Conservation (phyloP, 495 filamentous ascomycete genomes). For the Aspergillus bridgeri region DNA sequence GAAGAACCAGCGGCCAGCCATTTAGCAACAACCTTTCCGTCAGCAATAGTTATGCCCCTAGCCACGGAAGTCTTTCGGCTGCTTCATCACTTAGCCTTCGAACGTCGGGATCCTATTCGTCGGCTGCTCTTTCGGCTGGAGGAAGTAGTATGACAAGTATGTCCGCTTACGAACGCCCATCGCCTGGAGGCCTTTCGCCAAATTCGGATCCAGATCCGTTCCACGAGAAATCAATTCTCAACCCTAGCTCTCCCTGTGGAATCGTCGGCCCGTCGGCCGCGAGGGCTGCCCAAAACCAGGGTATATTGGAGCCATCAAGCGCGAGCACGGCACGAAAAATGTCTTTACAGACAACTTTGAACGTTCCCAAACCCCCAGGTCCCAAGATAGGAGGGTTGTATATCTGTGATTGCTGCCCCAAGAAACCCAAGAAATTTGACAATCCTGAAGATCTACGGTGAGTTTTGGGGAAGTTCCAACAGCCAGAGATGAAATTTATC, state of each 20-base stretch:
- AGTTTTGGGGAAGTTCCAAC: slow-evolving; percentile 28
- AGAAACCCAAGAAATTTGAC: slow-evolving; percentile 98
- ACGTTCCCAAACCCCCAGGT: slow-evolving; percentile 25
- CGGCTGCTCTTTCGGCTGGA: slow-evolving; percentile 59
- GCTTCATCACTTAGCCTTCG: slow-evolving; percentile 66
- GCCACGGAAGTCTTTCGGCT: slow-evolving; percentile 68
- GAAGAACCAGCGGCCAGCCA: slow-evolving; percentile 58
- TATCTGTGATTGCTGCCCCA: slow-evolving; percentile 96
- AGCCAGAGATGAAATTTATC: neutral
- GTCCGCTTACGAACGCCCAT: slow-evolving; percentile 63
- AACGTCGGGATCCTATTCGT: slow-evolving; percentile 69
- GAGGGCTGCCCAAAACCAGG: slow-evolving; percentile 15
- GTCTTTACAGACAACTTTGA: slow-evolving; percentile 34
- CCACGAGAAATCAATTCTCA: slow-evolving; percentile 47
- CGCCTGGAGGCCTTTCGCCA: slow-evolving; percentile 70
- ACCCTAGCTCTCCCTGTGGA: slow-evolving; percentile 55
- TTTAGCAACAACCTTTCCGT: slow-evolving; percentile 58
- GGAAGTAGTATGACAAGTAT: slow-evolving; percentile 73
- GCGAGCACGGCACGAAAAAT: slow-evolving; percentile 39
- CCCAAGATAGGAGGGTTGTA: slow-evolving; percentile 49
- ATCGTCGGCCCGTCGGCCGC: slow-evolving; percentile 28
- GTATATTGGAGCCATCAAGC: slow-evolving; percentile 29
- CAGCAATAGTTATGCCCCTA: slow-evolving; percentile 53
- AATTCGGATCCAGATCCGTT: slow-evolving; percentile 49
- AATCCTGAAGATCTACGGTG: slow-evolving; percentile 81